Conservation (phyloP, 345 rosid genomes). For the Populus davidiana region DNA sequence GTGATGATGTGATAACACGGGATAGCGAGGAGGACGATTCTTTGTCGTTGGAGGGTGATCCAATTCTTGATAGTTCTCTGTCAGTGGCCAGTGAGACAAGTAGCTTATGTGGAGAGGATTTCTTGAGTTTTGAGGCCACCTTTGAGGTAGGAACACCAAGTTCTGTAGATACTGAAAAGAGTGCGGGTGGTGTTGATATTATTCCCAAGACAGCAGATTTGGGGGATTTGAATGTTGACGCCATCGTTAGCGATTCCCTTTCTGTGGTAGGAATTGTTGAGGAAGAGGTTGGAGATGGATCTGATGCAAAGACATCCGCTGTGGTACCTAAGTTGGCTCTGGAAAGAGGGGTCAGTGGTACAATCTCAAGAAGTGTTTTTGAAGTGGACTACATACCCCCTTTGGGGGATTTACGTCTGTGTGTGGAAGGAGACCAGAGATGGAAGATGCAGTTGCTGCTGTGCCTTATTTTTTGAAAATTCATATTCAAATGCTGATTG, state of each 20-base stretch:
- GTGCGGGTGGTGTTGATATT: slow-evolving; percentile 36
- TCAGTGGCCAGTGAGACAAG: slow-evolving; percentile 71
- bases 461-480: slow-evolving; percentile 61
- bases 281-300: slow-evolving; percentile 39
- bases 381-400: slow-evolving; percentile 85
- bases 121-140: slow-evolving; percentile 40
- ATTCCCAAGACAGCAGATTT: slow-evolving; percentile 36
- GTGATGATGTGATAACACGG: slow-evolving; percentile 30
- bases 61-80: slow-evolving; percentile 43
- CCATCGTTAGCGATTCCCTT: slow-evolving; percentile 33
- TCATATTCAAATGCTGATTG: slow-evolving; percentile 77
- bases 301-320: slow-evolving; percentile 32
- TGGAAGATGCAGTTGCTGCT: slow-evolving; percentile 85
- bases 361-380: slow-evolving; percentile 64
- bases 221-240: slow-evolving; percentile 32
- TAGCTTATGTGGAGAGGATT: slow-evolving; percentile 70
- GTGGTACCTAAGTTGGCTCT: slow-evolving; percentile 47
- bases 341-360: slow-evolving; percentile 37
- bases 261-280: slow-evolving; percentile 34
- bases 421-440: slow-evolving; percentile 91
- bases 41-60: slow-evolving; percentile 58
- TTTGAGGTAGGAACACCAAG: slow-evolving; percentile 40
- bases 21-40: slow-evolving; percentile 61
- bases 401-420: slow-evolving; percentile 79
- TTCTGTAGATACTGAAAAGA: slow-evolving; percentile 37